Percentiles rank a stretch among this genome's conserved stretches.
Conservation (phyloP, 176 grass and related monocot species). For the Avena eriantha region DNA sequence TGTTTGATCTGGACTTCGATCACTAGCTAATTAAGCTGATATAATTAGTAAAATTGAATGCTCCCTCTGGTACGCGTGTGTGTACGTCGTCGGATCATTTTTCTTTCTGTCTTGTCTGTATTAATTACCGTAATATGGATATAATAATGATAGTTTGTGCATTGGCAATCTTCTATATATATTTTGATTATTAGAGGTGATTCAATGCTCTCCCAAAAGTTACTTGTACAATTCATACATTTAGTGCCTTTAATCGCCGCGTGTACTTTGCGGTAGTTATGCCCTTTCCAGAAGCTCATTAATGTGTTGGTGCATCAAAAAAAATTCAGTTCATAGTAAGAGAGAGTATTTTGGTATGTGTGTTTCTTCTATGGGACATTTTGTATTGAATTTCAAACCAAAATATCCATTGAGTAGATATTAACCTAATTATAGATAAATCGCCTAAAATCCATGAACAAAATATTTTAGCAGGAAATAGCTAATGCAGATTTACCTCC, state of each 20-base stretch:
- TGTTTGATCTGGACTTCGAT: slow-evolving; percentile 72
- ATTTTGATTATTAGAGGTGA: slow-evolving; percentile 19
- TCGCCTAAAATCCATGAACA: background rate
- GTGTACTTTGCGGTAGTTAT: slow-evolving; percentile 16
- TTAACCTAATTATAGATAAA: background rate
- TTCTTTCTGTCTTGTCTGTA: slow-evolving; percentile 39
- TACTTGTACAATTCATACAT: background rate
- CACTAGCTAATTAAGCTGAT: slow-evolving; percentile 43
- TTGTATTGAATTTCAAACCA: background rate
- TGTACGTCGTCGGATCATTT: slow-evolving; percentile 35
- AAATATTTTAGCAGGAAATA: background rate
- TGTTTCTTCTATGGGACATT: background rate
- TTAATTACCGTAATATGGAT: slow-evolving; percentile 50
- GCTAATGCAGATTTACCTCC: background rate
- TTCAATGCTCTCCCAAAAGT: slow-evolving; percentile 1
- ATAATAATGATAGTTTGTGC: slow-evolving; percentile 62
- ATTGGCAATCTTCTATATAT: slow-evolving; percentile 18
- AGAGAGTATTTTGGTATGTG: background rate
- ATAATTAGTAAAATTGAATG: slow-evolving; percentile 36
- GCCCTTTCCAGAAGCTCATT: background rate
- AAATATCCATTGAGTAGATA: background rate
- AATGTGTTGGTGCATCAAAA: slow-evolving; percentile 17
- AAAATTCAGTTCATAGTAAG: background rate
- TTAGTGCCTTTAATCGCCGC: background rate
- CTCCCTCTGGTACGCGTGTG: slow-evolving; percentile 2